Percentiles rank a stretch among this genome's conserved stretches.
These are phyloP conservation scores for Monilinia fructicola DNA, from an alignment of 2,329 filamentous ascomycete species.

Conservation along the genomic window DNA sequence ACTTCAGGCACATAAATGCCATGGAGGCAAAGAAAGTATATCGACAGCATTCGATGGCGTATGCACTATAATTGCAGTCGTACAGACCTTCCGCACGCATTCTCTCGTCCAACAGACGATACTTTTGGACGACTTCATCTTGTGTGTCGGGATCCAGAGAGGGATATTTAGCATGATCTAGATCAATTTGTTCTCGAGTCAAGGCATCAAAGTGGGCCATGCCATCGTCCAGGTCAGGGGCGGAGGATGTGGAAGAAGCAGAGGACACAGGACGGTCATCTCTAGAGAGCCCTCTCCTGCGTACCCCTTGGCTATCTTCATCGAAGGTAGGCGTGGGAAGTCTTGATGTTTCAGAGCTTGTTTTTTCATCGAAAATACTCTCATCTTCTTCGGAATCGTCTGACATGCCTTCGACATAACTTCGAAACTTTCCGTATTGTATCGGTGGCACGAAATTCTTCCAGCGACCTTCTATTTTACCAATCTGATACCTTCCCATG, in stretches of 20 bases:
- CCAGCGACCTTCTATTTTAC: conserved; percentile 78
- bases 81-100: conserved; percentile 77
- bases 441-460: conserved; percentile 87
- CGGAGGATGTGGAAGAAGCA: conserved; percentile 59
- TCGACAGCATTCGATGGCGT: conserved; percentile 70
- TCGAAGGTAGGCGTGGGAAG: conserved; percentile 41
- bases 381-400: conserved; percentile 43
- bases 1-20: conserved; percentile 60
- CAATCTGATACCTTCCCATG: conserved; percentile 82
- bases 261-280: conserved; percentile 36
- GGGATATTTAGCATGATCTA: conserved; percentile 81
- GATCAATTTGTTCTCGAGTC: conserved; percentile 70
- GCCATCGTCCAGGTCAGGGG: conserved; percentile 53
- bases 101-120: conserved; percentile 71
- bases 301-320: conserved; percentile 28
- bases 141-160: conserved; percentile 72
- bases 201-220: conserved; percentile 69
- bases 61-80: conserved; percentile 78
- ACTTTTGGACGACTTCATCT: conserved; percentile 73
- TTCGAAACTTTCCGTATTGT: conserved; percentile 78
- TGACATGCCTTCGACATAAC: conserved; percentile 44
- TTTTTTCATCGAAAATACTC: conserved; percentile 29
- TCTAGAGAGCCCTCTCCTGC: conserved; percentile 29
- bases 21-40: conserved; percentile 67
- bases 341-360: conserved; percentile 36